Evolutionary conservation across 2,329 filamentous ascomycete genomes (phyloP), one percentile per base, ranked within the genome.

Genomic region (Hypoxylon sp.): DNA sequence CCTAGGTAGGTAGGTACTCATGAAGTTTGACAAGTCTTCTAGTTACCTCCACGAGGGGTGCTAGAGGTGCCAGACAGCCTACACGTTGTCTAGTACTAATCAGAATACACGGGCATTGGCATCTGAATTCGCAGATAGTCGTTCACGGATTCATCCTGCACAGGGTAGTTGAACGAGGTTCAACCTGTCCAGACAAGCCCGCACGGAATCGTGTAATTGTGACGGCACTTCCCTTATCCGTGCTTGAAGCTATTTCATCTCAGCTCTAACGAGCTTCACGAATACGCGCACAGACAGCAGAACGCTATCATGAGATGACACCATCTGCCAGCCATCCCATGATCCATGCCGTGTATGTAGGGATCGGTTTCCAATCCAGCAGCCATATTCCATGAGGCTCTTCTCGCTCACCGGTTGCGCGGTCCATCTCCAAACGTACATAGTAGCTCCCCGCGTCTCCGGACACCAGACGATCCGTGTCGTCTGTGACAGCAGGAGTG

Each of bases 401-500:
- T 54, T 45, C 37, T 16, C 19, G 25, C 25, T 12, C 14, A 9
- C 16, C 23, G 7, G 45, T 41, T n/a, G 37, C 30, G 25, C 27
- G 52, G 39, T 32, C 27, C 16, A 27, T 12, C n/a, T 54, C 25
- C 21, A 45, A 14, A 54, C 39, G 21, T n/a, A n/a, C n/a, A n/a
- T n/a, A n/a, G n/a, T n/a, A 30, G 37, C 25, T 27, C 41, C 16
- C 32, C 27, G 21, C 41, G 32, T 58, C 41, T 60, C 29, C 67
- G 67, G 67, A 67, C 53, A 34, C 53, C 45, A 43, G 51, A 48
- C 54, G 57, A 67, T 63, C 67, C 67, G 67, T 25, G 64, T 61
- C 51, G 46, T 63, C 64, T 69, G 64, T 34, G 51, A 69, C 67
- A 46, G 57, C 67, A 32, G 19, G 52, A 56, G 64, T 67, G 46